Base-by-base conservation (phyloP, 495 filamentous ascomycete genomes). In the Cryomyces minteri region DNA sequence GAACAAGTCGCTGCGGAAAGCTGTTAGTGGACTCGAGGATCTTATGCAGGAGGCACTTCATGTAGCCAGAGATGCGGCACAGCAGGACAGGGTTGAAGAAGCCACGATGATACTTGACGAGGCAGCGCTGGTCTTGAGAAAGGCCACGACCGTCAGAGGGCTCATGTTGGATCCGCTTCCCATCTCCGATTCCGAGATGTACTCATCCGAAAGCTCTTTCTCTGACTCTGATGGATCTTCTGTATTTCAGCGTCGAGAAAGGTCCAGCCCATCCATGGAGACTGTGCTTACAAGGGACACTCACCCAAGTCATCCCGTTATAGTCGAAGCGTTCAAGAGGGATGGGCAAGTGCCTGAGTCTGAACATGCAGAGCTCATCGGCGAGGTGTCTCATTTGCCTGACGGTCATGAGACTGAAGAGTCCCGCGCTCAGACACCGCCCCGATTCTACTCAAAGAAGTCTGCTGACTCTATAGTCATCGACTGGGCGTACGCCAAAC, bases 41-140 rank as follows among this genome's bases (percentile, higher is more conserved):
- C 34, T 63, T 33, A 53, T 61, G 39, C 46, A 56, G 39, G 53
- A 63, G 33, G 60, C 60, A 9, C 42, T 55, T 28, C 12, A 48
- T 9, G 50, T 58, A 10, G 56, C 58, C 28, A 51, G 54, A 33
- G 51, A 55, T 32, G 53, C 56, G 1, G 45, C 45, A 29, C 40
- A 58, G 32, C 46, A 40, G 33, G 45, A 50, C 10, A 45, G 51
- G 12, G 32, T 47, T 5, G 48, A 54, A 6, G 58, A 61, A 39
- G 54, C 59, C 1, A 48, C 52, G n/a, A 40, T 53, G 14, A 58
- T 63, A 9, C 56, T 63, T 14, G 50, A 58, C 43, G 52, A 48
- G 37, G 59, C 58, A 1, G 50, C 53, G 4, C 43, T 50, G 14
- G 52, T 56, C 1, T 39, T 61, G 8, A 45, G 47, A n/a, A 48